These are phyloP conservation scores for Ceratobasidium sp. DNA, from an alignment of 1,284 basidiomycete species.

Conservation along the genomic window DNA sequence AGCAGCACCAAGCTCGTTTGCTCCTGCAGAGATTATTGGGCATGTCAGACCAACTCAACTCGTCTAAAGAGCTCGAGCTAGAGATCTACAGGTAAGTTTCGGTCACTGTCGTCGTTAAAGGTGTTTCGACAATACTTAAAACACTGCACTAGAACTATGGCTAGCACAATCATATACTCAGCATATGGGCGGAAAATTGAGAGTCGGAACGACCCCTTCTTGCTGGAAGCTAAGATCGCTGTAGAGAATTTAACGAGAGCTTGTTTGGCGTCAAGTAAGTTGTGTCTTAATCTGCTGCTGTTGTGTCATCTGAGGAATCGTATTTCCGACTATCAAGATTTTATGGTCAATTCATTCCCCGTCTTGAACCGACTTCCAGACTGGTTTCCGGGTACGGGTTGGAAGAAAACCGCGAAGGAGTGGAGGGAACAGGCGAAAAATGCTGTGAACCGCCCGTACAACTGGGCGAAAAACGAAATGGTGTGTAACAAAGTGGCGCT, in stretches of 20 bases:
- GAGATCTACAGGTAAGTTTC: conserved; percentile 20
- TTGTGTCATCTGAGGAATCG: too few species aligned
- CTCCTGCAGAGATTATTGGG: conserved; percentile 18
- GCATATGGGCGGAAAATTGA: conserved; percentile 32
- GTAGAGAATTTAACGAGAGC: conserved; percentile 28
- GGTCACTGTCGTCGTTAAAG: neutral
- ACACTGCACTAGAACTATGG: neutral
- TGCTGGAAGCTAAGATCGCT: conserved; percentile 2
- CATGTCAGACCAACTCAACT: neutral
- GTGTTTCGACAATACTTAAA: neutral
- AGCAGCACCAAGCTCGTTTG: conserved; percentile 10
- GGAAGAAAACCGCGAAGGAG: conserved; percentile 12
- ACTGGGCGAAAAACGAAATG: conserved; percentile 29
- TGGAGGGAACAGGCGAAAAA: conserved; percentile 33
- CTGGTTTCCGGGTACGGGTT: conserved; percentile 44
- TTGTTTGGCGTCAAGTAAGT: conserved; percentile 2
- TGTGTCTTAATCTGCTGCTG: too few species aligned
- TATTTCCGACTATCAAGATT: conserved; percentile 1
- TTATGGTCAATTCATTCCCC: conserved; percentile 41
- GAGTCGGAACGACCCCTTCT: conserved; percentile 20
- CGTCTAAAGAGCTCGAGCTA: conserved; percentile 10
- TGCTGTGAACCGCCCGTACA: neutral
- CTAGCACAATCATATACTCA: conserved; percentile 5
- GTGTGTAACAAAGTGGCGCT: neutral
- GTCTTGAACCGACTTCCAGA: conserved; percentile 32